A percentile compares a stretch with the other conserved stretches of the same genome.
These are phyloP conservation scores for Hygrophorus russula DNA, from an alignment of 768 basidiomycete species.

Conservation along the genomic window DNA sequence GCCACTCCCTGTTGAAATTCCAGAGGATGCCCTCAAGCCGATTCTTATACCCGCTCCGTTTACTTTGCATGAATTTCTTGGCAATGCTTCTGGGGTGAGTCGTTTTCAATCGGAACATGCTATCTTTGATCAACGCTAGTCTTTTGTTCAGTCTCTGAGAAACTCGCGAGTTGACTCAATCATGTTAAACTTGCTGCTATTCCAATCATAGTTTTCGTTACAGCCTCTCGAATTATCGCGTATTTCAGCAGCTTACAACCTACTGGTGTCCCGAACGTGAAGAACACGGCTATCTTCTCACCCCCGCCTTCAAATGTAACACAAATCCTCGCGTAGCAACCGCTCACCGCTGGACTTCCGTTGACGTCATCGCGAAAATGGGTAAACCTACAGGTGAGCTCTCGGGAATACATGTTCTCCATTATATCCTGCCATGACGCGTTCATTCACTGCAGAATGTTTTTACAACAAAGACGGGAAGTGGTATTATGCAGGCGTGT, in stretches of 20 bases:
- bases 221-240: conserved; percentile 57
- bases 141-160: conserved; percentile 35
- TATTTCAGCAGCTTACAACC: conserved; percentile 57
- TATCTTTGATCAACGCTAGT: background rate
- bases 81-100: conserved; percentile 45
- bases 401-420: too few relatives aligned
- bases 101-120: background rate
- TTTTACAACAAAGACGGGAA: conserved; percentile 73
- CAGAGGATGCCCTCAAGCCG: conserved; percentile 57
- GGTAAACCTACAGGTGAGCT: conserved; percentile 49
- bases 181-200: background rate
- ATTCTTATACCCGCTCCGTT: conserved; percentile 54
- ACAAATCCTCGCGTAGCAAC: conserved; percentile 70
- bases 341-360: conserved; percentile 61
- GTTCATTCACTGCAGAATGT: conserved; percentile 37
- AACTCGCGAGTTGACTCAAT: conserved; percentile 32
- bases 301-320: conserved; percentile 64
- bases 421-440: too few relatives aligned
- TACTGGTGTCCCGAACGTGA: conserved; percentile 75
- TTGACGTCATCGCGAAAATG: conserved; percentile 53
- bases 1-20: conserved; percentile 52
- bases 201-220: background rate
- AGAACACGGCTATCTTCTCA: conserved; percentile 71
- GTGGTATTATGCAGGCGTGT: conserved; percentile 81
- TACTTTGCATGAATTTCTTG: conserved; percentile 61